Percentiles rank a stretch among this genome's conserved stretches.
Evolutionary conservation across 169 alveolate species (phyloP).

Genomic region (Plasmodium coatneyi): DNA sequence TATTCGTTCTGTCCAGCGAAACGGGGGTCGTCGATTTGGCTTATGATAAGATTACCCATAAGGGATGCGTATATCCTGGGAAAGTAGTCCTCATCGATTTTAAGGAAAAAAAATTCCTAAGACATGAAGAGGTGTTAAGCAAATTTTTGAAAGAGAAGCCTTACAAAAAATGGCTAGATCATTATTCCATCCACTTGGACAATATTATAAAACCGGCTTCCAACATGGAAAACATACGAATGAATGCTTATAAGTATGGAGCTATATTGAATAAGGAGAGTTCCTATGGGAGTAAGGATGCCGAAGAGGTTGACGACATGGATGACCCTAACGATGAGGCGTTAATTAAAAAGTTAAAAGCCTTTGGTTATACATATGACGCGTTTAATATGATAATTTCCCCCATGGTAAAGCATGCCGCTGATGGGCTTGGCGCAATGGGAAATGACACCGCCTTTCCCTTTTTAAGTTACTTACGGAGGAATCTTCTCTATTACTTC

Average conservation of each 20-base stretch:
- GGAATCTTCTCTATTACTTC: constrained; percentile 81
- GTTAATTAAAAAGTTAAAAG: constrained; percentile 70
- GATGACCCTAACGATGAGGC: constrained; percentile 53
- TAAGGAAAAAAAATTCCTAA: constrained; percentile 67
- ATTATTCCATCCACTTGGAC: constrained; percentile 67
- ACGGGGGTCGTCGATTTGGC: constrained; percentile 83
- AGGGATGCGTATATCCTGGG: constrained; percentile 85
- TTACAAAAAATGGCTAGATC: constrained; percentile 76
- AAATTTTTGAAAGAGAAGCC: constrained; percentile 42
- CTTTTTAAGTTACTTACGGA: constrained; percentile 76
- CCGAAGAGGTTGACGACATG: not conserved
- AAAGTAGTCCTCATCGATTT: constrained; percentile 81
- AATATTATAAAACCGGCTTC: constrained; percentile 68
- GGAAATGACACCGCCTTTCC: constrained; percentile 77
- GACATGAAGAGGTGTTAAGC: constrained; percentile 72
- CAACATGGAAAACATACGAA: constrained; percentile 74
- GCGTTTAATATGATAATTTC: constrained; percentile 73
- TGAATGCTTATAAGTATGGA: constrained; percentile 74
- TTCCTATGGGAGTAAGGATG: constrained; percentile 2
- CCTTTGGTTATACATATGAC: constrained; percentile 78
- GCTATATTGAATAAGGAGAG: constrained; percentile 25
- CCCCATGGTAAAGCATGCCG: constrained; percentile 74
- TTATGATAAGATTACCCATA: constrained; percentile 69
- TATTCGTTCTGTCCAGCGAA: constrained; percentile 81
- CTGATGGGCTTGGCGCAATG: constrained; percentile 77